Conservation (phyloP, 768 basidiomycete genomes). For the Astraeus odoratus region DNA sequence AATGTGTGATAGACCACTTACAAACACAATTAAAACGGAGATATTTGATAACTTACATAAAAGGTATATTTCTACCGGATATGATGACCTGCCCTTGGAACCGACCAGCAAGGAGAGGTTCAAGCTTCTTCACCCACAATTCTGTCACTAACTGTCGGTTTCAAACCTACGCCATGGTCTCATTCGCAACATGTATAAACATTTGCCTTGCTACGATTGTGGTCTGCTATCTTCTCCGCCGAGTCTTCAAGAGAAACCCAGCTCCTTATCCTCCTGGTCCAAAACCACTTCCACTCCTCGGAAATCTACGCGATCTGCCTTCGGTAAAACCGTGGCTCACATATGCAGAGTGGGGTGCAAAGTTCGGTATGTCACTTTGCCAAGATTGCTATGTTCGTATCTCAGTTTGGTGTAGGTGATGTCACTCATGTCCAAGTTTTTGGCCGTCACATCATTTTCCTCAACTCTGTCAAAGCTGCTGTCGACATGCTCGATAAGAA, state of each 20-base stretch:
- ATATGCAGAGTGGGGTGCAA: constrained; percentile 14
- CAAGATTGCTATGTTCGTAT: not conserved
- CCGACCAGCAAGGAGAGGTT: too few species aligned
- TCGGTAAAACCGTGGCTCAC: constrained; percentile 13
- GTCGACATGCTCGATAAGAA: constrained; percentile 42
- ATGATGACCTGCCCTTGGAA: too few species aligned
- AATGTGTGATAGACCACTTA: too few species aligned
- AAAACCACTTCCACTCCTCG: constrained; percentile 13
- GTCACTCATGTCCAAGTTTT: constrained; percentile 24
- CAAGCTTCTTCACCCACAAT: too few species aligned
- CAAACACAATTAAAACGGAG: too few species aligned
- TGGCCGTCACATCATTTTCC: constrained; percentile 23
- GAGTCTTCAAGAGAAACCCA: not conserved
- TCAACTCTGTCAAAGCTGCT: constrained; percentile 33
- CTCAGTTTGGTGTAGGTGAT: constrained; percentile 15
- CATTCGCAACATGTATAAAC: too few species aligned
- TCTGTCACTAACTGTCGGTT: too few species aligned
- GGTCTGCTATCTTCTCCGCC: not conserved
- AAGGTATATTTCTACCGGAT: too few species aligned
- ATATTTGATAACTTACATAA: too few species aligned
- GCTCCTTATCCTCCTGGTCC: constrained; percentile 1
- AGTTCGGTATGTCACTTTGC: constrained; percentile 7
- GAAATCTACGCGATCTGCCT: constrained; percentile 17
- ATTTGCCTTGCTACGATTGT: constrained; percentile 10
- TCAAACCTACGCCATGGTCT: too few species aligned